Evolutionary conservation across 345 rosid genomes (phyloP), one percentile per base, ranked within the genome.

Genomic region (Angophora floribunda): DNA sequence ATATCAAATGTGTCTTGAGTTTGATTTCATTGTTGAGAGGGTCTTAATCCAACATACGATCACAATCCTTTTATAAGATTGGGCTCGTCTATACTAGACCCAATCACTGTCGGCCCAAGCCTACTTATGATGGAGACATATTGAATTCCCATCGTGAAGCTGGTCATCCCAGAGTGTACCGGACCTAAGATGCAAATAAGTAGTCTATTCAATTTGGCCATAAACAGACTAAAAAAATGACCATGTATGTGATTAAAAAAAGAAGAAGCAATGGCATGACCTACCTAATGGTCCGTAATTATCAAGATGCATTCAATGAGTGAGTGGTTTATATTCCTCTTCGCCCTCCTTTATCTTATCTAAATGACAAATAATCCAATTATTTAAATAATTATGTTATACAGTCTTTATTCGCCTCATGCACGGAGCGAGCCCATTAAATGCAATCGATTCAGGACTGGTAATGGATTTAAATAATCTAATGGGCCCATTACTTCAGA

Each of bases 151-250:
- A 0, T 30, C 30, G 30, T 7, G 17, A 65, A 65, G 17, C 21
- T 3, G 21, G 21, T 26, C 0, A 14, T 44, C 44, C 3, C 17
- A 14, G 41, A 30, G 78, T 0, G 41, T 8, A 10, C 78, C 1
- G 44, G 78, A 9, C 78, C 78, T 14, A 65, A 30, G 21, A 65
- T 4, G 11, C 44, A 65, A 30, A 65, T 63, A n/a, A 63, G 7
- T 63, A n/a, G 75, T 36, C 75, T n/a, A 63, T 28, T 63, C 30
- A 13, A 63, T 63, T 63, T 59, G 67, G 67, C 67, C 30, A 55
- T 22, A 28, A 9, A 22, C 61, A 55, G 61, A 55, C 61, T 0
- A 1, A 19, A 53, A 53, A 21, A 19, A 51, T 12, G 59, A 24
- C 59, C 65, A 26, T 59, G 14, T 11, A 26, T 26, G n/a, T 26